Evolutionary conservation across 257 asterid genomes (phyloP).

Genomic region (Orobanche coerulescens): DNA sequence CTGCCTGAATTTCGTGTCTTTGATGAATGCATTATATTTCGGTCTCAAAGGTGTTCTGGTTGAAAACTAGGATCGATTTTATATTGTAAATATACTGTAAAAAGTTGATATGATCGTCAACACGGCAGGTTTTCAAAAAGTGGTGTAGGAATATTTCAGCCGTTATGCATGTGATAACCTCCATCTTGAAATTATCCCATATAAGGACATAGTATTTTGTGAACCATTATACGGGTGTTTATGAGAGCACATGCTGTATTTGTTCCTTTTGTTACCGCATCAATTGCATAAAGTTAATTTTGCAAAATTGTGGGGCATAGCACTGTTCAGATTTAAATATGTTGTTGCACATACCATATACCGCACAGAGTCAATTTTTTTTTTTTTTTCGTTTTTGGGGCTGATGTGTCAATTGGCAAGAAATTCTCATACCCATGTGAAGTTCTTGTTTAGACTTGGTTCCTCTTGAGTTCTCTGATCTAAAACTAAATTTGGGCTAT

Average conservation of each 20-base stretch:
- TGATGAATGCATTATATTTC: neutral
- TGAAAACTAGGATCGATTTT: neutral
- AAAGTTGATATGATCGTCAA: neutral
- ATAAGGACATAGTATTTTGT: neutral
- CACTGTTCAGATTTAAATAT: neutral
- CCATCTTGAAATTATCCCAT: neutral
- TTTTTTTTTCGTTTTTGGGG: too few species aligned
- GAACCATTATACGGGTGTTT: neutral
- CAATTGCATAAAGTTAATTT: neutral
- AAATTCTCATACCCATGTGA: neutral
- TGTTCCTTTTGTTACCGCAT: slow-evolving; percentile 1
- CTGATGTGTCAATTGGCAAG: too few species aligned
- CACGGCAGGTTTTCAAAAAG: neutral
- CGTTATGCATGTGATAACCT: neutral
- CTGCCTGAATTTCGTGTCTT: neutral
- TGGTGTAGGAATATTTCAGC: neutral
- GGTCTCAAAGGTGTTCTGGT: neutral
- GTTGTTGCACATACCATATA: neutral
- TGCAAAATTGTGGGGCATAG: neutral
- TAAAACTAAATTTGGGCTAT: neutral
- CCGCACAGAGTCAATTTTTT: too few species aligned
- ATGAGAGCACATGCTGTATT: neutral
- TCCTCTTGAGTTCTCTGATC: neutral
- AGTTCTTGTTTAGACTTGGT: slow-evolving; percentile 10
- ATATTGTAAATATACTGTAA: neutral